A percentile compares a stretch with the other conserved stretches of the same genome.
Conservation (phyloP, 2,329 filamentous ascomycete genomes). For the Pyricularia sp. region DNA sequence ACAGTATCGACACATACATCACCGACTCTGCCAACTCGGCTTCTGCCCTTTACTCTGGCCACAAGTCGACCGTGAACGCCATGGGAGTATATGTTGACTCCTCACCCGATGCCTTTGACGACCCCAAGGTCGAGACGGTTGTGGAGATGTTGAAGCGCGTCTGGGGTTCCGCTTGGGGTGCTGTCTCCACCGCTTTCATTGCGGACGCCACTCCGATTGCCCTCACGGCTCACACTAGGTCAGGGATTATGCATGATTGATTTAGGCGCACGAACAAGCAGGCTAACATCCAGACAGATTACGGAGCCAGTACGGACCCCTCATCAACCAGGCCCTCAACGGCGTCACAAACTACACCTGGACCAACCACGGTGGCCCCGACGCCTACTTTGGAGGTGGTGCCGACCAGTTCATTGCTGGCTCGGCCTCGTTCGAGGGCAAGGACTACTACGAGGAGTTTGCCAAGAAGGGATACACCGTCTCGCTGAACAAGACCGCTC, state of each 20-base stretch:
- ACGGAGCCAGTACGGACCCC: constrained; percentile 58
- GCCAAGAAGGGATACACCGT: constrained; percentile 63
- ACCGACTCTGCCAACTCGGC: constrained; percentile 83
- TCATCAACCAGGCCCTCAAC: constrained; percentile 69
- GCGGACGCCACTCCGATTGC: constrained; percentile 78
- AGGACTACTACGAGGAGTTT: constrained; percentile 75
- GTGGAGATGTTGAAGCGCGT: constrained; percentile 68
- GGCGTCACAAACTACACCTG: constrained; percentile 74
- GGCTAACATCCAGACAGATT: neutral
- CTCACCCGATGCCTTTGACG: constrained; percentile 63
- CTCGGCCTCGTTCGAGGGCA: constrained; percentile 54
- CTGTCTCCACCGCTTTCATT: constrained; percentile 72
- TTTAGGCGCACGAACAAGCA: neutral
- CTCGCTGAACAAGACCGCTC: constrained; percentile 64
- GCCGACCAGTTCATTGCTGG: constrained; percentile 71
- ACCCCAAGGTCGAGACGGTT: constrained; percentile 80
- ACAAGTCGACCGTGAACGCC: constrained; percentile 77
- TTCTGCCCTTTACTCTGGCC: constrained; percentile 70
- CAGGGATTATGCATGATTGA: constrained; percentile 15
- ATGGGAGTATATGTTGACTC: constrained; percentile 75
- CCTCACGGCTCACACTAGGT: constrained; percentile 62
- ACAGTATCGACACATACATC: constrained; percentile 77
- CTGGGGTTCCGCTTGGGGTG: constrained; percentile 50
- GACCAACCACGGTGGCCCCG: constrained; percentile 64
- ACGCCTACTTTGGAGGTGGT: constrained; percentile 75